A percentile compares a stretch with the other conserved stretches of the same genome.
phyloP scores from a whole-genome alignment of 345 rosid genomes.

The Ceriops tagal region DNA sequence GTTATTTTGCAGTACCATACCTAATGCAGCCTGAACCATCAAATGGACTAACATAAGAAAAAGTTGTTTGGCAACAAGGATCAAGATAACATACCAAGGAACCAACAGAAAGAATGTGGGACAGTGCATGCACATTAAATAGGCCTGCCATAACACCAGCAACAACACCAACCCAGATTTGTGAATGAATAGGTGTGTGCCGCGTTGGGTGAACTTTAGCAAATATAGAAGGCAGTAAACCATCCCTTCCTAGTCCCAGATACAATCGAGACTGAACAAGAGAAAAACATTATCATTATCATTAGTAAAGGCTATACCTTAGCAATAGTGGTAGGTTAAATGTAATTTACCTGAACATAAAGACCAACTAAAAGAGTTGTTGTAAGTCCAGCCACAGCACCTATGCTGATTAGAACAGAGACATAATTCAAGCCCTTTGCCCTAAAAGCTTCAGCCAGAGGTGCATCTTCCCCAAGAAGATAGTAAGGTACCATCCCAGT shows the following conservation, averaged over 20 bases:
- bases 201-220: constrained; percentile 76
- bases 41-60: not conserved
- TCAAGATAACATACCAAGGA: constrained; percentile 58
- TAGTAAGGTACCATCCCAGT: constrained; percentile 94
- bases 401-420: constrained; percentile 74
- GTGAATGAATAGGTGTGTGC: constrained; percentile 87
- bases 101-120: constrained; percentile 96
- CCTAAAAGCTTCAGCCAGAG: constrained; percentile 74
- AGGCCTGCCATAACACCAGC: constrained; percentile 77
- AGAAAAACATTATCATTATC: constrained; percentile 26
- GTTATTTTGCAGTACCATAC: not conserved
- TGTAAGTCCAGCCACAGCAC: constrained; percentile 97
- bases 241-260: constrained; percentile 95
- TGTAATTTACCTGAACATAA: constrained; percentile 79
- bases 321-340: not conserved
- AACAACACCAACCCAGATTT: constrained; percentile 88
- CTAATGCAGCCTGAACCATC: not conserved
- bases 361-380: constrained; percentile 93
- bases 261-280: constrained; percentile 76
- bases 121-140: constrained; percentile 71
- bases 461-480: constrained; percentile 84
- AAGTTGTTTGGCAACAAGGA: not conserved
- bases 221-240: constrained; percentile 81
- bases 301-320: not conserved
- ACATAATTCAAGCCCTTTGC: constrained; percentile 83